Evolutionary conservation across 2,329 filamentous ascomycete species (phyloP).

Genomic region (Ceratocystis variospora): DNA sequence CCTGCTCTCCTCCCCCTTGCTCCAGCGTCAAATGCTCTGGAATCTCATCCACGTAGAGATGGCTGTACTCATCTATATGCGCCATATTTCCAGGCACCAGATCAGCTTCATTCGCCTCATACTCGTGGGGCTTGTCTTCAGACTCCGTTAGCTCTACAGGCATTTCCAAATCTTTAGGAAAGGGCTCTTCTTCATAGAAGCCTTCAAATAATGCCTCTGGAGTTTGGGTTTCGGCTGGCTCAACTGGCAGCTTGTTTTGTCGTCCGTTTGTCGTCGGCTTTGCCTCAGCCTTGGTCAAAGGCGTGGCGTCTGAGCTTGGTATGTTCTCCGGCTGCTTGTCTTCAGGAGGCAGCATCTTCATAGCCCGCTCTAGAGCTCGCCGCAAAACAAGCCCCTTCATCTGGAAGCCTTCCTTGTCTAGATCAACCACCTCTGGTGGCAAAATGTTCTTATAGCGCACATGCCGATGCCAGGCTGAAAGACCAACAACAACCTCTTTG

Average conservation of each 20-base stretch:
- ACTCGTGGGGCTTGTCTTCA: neutral
- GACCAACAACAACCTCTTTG: constrained; percentile 30
- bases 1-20: neutral
- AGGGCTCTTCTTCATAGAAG: neutral
- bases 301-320: neutral
- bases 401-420: constrained; percentile 9
- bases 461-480: constrained; percentile 16
- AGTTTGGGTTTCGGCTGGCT: neutral
- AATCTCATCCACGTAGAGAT: neutral
- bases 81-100: neutral
- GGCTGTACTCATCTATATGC: neutral
- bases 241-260: neutral
- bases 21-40: neutral
- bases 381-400: constrained; percentile 12
- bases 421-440: constrained; percentile 5
- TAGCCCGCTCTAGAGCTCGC: constrained; percentile 9
- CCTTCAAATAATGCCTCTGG: neutral
- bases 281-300: neutral
- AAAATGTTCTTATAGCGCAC: constrained; percentile 16
- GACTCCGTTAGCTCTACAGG: neutral
- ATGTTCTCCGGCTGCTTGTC: neutral
- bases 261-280: neutral
- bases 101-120: neutral
- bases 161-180: neutral
- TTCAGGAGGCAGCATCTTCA: constrained; percentile 10